Percentiles rank a stretch among this genome's conserved stretches.
These are phyloP conservation scores for Alloteropsis semialata DNA, from an alignment of 176 grass and related monocot genomes.

Conservation along the genomic window DNA sequence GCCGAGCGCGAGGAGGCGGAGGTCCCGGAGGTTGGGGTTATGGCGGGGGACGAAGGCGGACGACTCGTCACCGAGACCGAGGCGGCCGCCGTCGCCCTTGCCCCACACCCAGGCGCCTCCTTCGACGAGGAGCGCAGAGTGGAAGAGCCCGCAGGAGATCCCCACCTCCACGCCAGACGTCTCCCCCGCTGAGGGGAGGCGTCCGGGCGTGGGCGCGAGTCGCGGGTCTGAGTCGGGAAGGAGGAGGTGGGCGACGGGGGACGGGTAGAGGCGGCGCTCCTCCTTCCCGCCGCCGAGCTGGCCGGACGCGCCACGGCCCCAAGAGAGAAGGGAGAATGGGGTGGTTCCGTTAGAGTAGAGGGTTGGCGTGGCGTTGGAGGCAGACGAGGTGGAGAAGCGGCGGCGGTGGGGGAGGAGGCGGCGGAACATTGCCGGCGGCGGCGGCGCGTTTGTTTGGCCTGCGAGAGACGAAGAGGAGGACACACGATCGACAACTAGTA, in stretches of 20 bases:
- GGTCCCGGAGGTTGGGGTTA: slow-evolving; percentile 68
- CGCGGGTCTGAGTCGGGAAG: slow-evolving; percentile 36
- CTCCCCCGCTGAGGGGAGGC: slow-evolving; percentile 8
- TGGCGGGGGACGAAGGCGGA: slow-evolving; percentile 59
- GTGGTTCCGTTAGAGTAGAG: slow-evolving; percentile 25
- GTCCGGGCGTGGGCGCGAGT: slow-evolving; percentile 56
- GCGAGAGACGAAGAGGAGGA: neutral
- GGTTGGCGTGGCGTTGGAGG: neutral
- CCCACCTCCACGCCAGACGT: slow-evolving; percentile 46
- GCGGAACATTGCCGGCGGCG: slow-evolving; percentile 48
- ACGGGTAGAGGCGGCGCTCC: slow-evolving; percentile 83
- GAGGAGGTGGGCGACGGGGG: slow-evolving; percentile 62
- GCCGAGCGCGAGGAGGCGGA: slow-evolving; percentile 62
- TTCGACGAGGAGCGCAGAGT: slow-evolving; percentile 66
- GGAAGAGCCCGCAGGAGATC: slow-evolving; percentile 95
- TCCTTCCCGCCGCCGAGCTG: slow-evolving; percentile 88
- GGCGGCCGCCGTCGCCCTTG: slow-evolving; percentile 84
- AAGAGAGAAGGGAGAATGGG: slow-evolving; percentile 67
- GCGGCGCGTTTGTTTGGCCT: slow-evolving; percentile 31
- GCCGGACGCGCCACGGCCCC: slow-evolving; percentile 85
- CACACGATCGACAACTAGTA: neutral
- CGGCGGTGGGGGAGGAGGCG: slow-evolving; percentile 25
- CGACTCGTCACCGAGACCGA: slow-evolving; percentile 71
- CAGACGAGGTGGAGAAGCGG: slow-evolving; percentile 40
- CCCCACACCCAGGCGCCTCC: slow-evolving; percentile 87